Base-by-base conservation (phyloP, 352 stramenopile species). In the Phytophthora podocarpi region DNA sequence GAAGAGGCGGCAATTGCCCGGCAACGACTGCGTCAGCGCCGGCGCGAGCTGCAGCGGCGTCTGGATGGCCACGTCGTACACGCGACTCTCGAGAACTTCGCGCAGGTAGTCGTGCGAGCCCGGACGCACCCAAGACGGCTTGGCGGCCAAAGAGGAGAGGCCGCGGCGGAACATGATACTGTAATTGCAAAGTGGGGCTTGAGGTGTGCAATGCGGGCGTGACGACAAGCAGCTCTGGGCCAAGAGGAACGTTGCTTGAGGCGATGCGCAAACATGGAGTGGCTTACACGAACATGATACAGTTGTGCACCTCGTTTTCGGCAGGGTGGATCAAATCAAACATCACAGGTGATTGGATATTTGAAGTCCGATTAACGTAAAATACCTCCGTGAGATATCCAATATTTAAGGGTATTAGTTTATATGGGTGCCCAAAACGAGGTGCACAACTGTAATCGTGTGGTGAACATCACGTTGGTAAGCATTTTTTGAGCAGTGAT, bases 61-160 rank as follows among this genome's bases (percentile, higher is more conserved):
- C 67, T 91, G 76, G 27, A 78, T 56, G 21, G 85, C 85, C 42
- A 93, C 83, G 26, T 96, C 87, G 65, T 96, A 96, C 53, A 93
- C 87, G 59, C 85, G 85, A 59, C 80, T 90, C 64, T 93, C 85
- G 39, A 96, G 72, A 5, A 91, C 65, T 50, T 91, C 80, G 32
- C 76, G 72, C 24, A 93, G 64, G 71, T 95, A 95, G 53, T 94
- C 86, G 51, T 87, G 72, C 21, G 85, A 77, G 15, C 76, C 82
- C 1, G 85, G 80, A 11, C 85, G 82, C 34, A 90, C 74, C 85
- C 85, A 94, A 23, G 74, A 72, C 7, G 67, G 58, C 21, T 63
- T 68, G 12, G 61, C 27, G 4, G 70, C 39, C 20, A 82, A 43
- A 18, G 69, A 72, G 5, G 65, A 73, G 1, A 82, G 28, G 34